phyloP scores from a whole-genome alignment of 495 filamentous ascomycete species.

The Aspergillus biplanus region DNA sequence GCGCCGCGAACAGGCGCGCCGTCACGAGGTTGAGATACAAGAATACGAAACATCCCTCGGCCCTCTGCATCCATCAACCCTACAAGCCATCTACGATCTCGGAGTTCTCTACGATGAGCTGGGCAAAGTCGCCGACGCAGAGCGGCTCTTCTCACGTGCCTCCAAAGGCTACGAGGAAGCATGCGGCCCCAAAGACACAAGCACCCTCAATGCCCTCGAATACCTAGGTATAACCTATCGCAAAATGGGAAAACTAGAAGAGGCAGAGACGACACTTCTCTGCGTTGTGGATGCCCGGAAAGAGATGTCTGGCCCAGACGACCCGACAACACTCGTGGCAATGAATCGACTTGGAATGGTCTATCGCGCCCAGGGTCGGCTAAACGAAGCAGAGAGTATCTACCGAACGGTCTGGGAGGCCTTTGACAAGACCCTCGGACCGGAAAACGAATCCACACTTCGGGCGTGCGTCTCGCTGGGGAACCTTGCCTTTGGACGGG shows the following conservation, averaged over 20 bases:
- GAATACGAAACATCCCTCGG: no score
- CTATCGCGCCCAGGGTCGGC: neutral
- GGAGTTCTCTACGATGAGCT: neutral
- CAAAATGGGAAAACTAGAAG: neutral
- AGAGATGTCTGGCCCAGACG: neutral
- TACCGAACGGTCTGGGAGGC: neutral
- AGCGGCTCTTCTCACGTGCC: neutral
- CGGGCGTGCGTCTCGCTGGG: neutral
- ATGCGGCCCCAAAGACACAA: neutral
- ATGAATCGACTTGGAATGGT: slow-evolving; percentile 4
- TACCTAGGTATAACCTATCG: neutral
- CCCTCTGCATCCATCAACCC: neutral
- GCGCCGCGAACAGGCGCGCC: no score
- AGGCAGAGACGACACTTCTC: neutral
- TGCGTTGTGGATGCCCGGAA: neutral
- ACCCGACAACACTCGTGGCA: neutral
- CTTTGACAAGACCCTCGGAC: neutral
- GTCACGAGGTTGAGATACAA: no score
- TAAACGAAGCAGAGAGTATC: neutral
- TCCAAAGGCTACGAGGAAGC: neutral
- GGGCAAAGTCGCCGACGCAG: neutral
- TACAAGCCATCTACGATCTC: neutral
- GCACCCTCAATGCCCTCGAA: neutral
- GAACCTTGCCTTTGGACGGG: neutral
- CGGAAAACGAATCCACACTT: neutral